Evolutionary conservation across 2,329 filamentous ascomycete species (phyloP), one percentile per base, ranked within the genome.

Genomic region (Arachnomyces sp.): DNA sequence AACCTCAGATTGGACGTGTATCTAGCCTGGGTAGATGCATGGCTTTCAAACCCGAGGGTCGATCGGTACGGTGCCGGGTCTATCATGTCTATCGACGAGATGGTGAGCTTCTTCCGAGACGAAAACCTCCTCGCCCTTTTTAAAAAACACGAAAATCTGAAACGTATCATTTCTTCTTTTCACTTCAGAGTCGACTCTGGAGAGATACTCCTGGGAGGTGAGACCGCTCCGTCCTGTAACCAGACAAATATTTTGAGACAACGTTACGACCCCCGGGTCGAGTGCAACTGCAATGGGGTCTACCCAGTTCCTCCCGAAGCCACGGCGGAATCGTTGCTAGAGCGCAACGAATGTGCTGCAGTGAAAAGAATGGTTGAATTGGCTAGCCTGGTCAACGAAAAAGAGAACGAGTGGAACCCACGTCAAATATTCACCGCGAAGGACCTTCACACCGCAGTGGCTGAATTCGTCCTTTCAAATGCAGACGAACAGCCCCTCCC

Each of bases 161-260:
- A n/a, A n/a, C n/a, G n/a, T n/a, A n/a, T n/a, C n/a, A n/a, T n/a
- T n/a, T n/a, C n/a, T n/a, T 39, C 29, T 6, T 39, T 39, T 16
- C 17, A 18, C 14, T 16, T 32, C 16, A 39, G 29, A n/a, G n/a
- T n/a, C n/a, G n/a, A n/a, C n/a, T n/a, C n/a, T n/a, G n/a, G n/a
- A n/a, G n/a, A n/a, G n/a, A n/a, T n/a, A n/a, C n/a, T n/a, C n/a
- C n/a, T 48, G 4, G 47, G 49, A 4, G 49, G 47, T 3, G 28
- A 2, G 7, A 8, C 17, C 2, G 36, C 50, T 17, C 47, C 47
- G 25, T 50, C 45, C 9, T 49, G 43, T 16, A 34, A 39, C 2
- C 43, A 43, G 31, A 53, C 43, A 1, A 40, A 53, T 33, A 36
- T 53, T 5, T 7, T 46, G 7, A 46, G 45, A 1, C 36, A 43